A percentile compares a stretch with the other conserved stretches of the same genome.
These are phyloP conservation scores for Chimonanthus praecox DNA, from an alignment of 164 flowering plant species.

Conservation along the genomic window DNA sequence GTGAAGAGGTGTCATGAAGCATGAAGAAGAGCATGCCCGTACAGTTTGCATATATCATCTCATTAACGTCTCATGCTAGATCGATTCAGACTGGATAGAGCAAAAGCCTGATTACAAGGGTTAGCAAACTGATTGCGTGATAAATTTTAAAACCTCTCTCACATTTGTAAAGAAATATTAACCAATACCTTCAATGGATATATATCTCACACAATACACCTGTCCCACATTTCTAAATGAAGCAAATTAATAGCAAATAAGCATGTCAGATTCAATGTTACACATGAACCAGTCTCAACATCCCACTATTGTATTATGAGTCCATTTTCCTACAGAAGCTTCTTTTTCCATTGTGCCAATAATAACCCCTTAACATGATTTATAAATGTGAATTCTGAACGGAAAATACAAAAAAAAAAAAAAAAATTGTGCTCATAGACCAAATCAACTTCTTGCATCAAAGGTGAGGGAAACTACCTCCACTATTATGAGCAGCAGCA, in stretches of 20 bases:
- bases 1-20: too few relatives aligned
- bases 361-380: background rate
- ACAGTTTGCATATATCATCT: too few relatives aligned
- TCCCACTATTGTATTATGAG: background rate
- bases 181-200: background rate
- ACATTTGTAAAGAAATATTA: too few relatives aligned
- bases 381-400: too few relatives aligned
- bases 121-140: too few relatives aligned
- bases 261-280: background rate
- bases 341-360: background rate
- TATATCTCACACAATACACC: background rate
- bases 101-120: too few relatives aligned
- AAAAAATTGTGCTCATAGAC: background rate
- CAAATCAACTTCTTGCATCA: background rate
- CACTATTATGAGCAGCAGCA: conserved; percentile 66
- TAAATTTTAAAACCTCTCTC: too few relatives aligned
- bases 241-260: background rate
- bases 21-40: too few relatives aligned
- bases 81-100: too few relatives aligned
- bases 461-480: conserved; percentile 49
- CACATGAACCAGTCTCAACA: background rate
- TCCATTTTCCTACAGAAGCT: background rate
- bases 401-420: background rate
- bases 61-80: too few relatives aligned
- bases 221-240: background rate